phyloP scores from a whole-genome alignment of 2,329 filamentous ascomycete genomes.

The Botryosphaeria agaves region DNA sequence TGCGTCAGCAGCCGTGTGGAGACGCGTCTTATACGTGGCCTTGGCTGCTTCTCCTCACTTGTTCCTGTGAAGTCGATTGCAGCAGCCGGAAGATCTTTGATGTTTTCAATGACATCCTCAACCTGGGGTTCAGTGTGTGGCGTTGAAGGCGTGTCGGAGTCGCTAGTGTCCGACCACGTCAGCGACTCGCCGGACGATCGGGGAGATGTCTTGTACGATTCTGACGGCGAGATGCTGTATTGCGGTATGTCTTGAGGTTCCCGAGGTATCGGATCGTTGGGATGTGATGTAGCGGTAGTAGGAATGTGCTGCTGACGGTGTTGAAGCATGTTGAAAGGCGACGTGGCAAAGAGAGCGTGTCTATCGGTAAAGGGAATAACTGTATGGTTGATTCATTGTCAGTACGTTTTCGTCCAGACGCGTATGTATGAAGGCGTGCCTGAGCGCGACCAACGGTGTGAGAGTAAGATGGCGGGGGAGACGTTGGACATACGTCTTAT shows the following conservation, averaged over 20 bases:
- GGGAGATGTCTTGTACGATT: slow-evolving; percentile 13
- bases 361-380: no score
- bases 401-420: no score
- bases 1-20: slow-evolving; percentile 50
- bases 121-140: slow-evolving; percentile 20
- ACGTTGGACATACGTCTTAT: no score
- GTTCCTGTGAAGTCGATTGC: slow-evolving; percentile 11
- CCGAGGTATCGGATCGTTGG: slow-evolving; percentile 26
- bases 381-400: no score
- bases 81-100: slow-evolving; percentile 19
- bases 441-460: no score
- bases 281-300: slow-evolving; percentile 24
- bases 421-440: no score
- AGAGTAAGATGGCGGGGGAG: no score
- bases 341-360: no score
- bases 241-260: slow-evolving; percentile 20
- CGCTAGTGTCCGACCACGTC: slow-evolving; percentile 22
- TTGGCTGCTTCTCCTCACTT: slow-evolving; percentile 3
- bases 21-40: slow-evolving; percentile 39
- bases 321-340: neutral
- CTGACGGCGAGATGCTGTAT: slow-evolving; percentile 12
- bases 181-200: slow-evolving; percentile 23
- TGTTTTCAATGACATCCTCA: slow-evolving; percentile 24
- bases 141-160: slow-evolving; percentile 24
- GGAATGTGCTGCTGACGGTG: slow-evolving; percentile 20